Base-by-base conservation (phyloP, 2,329 filamentous ascomycete species). In the Curvularia sp. region DNA sequence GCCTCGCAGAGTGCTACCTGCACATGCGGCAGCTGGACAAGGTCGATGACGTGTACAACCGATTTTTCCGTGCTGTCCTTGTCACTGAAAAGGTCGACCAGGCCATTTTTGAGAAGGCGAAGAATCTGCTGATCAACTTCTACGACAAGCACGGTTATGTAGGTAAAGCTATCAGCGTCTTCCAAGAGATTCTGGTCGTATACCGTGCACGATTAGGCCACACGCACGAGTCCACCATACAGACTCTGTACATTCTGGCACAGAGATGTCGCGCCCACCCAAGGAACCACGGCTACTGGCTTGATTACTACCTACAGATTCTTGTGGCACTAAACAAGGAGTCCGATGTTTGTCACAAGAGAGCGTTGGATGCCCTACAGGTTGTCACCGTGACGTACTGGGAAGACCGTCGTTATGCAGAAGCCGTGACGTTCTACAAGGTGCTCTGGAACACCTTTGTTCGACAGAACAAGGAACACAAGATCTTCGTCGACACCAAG, bases 291-390 rank as follows among this genome's bases (percentile, higher is more conserved):
- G 79, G 78, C 1, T 78, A 78, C 62, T 82, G 78, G 63, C 71
- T 82, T 41, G 80, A 79, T 52, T 80, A 81, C 58, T 81, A 83
- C 64, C 76, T 80, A 53, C 77, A 80, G 49, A 82, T 84, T 44
- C 77, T 81, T 13, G 75, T 73, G 1, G 78, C 71, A 1, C 65
- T 81, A 22, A 81, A 77, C 62, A 77, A 77, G 54, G 75, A 79
- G 42, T 72, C 72, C 6, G 69, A 77, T 18, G 62, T 75, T 0
- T 75, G 78, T 48, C 75, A 80, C 60, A 71, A 74, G 20, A 71
- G 77, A 56, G 77, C 79, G 0, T 65, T 80, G 28, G 77, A 78
- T 47, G 80, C 81, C 9, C 74, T 78, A 20, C 65, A 78, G 22
- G 73, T 79, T 33, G 77, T 82, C 1, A 75, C 75, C 9, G 77